Evolutionary conservation across 805 yeast genomes (phyloP).

Genomic region (Kodamaea nitidulidarum): DNA sequence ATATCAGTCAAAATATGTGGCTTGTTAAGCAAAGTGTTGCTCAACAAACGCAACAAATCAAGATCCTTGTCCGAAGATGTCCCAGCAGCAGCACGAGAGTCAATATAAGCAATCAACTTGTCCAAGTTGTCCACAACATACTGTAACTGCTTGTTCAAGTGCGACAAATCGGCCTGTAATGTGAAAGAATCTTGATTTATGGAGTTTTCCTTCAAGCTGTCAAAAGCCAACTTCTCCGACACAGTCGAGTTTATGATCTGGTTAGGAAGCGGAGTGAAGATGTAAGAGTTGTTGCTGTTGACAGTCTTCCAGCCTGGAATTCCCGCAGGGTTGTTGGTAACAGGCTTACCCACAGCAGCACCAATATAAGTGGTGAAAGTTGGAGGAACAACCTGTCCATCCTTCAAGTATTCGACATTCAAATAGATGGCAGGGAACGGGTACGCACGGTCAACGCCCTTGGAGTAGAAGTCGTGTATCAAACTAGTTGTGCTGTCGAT

Average conservation of each 20-base stretch:
- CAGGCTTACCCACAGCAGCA: conserved; percentile 61
- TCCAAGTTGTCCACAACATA: conserved; percentile 47
- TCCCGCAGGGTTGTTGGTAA: conserved; percentile 28
- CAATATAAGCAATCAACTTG: conserved; percentile 46
- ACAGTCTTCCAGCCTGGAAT: conserved; percentile 38
- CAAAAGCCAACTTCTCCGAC: conserved; percentile 55
- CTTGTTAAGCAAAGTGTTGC: conserved; percentile 51
- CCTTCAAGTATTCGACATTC: conserved; percentile 57
- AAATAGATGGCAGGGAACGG: conserved; percentile 79
- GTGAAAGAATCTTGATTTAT: conserved; percentile 25
- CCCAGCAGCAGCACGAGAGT: conserved; percentile 32
- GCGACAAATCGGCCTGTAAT: conserved; percentile 35
- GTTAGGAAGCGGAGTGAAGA: conserved; percentile 75
- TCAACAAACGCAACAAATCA: conserved; percentile 62
- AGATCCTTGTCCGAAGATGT: conserved; percentile 41
- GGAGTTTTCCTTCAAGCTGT: conserved; percentile 37
- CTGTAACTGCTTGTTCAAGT: conserved; percentile 44
- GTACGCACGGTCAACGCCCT: conserved; percentile 62
- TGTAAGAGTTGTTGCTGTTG: conserved; percentile 39
- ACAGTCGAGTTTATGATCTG: conserved; percentile 49
- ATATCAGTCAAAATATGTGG: conserved; percentile 47
- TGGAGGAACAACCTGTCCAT: conserved; percentile 50
- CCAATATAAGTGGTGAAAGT: conserved; percentile 67
- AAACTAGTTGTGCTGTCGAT: conserved; percentile 71
- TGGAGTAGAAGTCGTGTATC: conserved; percentile 75